A percentile compares a stretch with the other conserved stretches of the same genome.
phyloP scores from a whole-genome alignment of 495 filamentous ascomycete species.

The Penicillium paradoxum region DNA sequence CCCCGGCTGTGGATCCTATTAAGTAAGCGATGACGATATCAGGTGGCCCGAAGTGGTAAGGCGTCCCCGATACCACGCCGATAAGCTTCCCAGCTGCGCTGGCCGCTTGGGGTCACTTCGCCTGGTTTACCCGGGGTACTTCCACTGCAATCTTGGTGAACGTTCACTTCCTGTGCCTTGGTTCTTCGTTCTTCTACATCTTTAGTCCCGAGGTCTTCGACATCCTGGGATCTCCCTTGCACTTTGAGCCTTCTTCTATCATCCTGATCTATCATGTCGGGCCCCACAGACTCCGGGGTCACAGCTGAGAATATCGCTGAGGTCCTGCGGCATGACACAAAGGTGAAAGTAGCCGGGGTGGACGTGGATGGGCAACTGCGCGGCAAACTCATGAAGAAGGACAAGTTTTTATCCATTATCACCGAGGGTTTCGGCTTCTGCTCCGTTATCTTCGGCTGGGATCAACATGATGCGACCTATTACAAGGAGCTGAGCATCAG shows the following conservation, averaged over 20 bases:
- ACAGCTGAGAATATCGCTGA: constrained; percentile 57
- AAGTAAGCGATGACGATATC: constrained; percentile 9
- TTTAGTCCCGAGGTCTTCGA: too few relatives aligned
- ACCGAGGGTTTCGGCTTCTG: constrained; percentile 91
- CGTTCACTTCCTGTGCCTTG: too few relatives aligned
- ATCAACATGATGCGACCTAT: constrained; percentile 95
- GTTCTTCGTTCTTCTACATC: background rate
- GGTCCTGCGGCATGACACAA: constrained; percentile 67
- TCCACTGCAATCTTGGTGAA: too few relatives aligned
- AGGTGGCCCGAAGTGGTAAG: background rate
- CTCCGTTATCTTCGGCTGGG: constrained; percentile 95
- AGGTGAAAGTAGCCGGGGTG: constrained; percentile 86
- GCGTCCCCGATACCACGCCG: constrained; percentile 7
- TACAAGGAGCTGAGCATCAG: constrained; percentile 77
- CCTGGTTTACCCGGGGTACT: background rate
- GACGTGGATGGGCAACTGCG: constrained; percentile 90
- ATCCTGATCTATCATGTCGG: constrained; percentile 13
- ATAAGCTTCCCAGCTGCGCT: constrained; percentile 8
- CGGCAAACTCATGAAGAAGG: constrained; percentile 92
- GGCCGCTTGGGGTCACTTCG: background rate
- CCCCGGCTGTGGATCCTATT: constrained; percentile 9
- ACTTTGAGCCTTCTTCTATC: background rate
- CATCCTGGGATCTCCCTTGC: background rate
- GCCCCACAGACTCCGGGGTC: constrained; percentile 23
- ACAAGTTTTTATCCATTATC: constrained; percentile 87